A percentile compares a stretch with the other conserved stretches of the same genome.
Evolutionary conservation across 73 alveolate genomes (phyloP).

Genomic region (Tetrahymena thermophila): DNA sequence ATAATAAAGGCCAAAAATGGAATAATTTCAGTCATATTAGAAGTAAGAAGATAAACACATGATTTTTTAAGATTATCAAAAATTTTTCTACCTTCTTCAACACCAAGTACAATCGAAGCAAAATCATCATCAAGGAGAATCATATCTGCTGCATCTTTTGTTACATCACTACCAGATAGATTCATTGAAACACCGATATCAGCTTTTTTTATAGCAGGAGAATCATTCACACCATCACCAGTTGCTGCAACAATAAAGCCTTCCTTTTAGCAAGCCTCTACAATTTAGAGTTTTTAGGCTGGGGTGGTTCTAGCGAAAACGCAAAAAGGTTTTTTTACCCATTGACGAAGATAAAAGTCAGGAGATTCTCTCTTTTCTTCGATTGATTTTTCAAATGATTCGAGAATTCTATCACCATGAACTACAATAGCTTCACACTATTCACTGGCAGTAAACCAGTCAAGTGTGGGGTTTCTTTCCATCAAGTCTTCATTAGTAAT

Average conservation of each 20-base stretch:
- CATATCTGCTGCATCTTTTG: conserved; percentile 99
- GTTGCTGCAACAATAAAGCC: conserved; percentile 88
- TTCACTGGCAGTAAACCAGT: conserved; percentile 58
- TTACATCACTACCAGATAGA: conserved; percentile 97
- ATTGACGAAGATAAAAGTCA: conserved; percentile 65
- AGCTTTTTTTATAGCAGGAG: conserved; percentile 90
- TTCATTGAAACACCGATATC: conserved; percentile 93
- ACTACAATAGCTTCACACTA: conserved; percentile 58
- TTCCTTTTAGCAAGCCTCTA: conserved; percentile 79
- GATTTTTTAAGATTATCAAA: conserved; percentile 85
- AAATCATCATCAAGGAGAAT: conserved; percentile 93
- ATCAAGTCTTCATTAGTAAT: conserved; percentile 40
- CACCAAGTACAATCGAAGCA: conserved; percentile 93
- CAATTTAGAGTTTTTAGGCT: conserved; percentile 82
- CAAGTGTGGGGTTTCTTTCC: conserved; percentile 39
- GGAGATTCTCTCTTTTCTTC: not conserved
- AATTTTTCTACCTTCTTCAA: conserved; percentile 94
- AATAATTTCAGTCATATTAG: conserved; percentile 80
- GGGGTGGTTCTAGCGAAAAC: conserved; percentile 92
- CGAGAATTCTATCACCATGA: conserved; percentile 73
- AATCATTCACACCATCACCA: conserved; percentile 93
- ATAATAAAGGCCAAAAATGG: conserved; percentile 77
- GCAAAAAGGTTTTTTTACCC: conserved; percentile 80
- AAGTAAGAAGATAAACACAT: conserved; percentile 64
- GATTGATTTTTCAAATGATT: conserved; percentile 46